A percentile compares a stretch with the other conserved stretches of the same genome.
phyloP scores from a whole-genome alignment of 768 basidiomycete genomes.

The Naganishia friedmannii region DNA sequence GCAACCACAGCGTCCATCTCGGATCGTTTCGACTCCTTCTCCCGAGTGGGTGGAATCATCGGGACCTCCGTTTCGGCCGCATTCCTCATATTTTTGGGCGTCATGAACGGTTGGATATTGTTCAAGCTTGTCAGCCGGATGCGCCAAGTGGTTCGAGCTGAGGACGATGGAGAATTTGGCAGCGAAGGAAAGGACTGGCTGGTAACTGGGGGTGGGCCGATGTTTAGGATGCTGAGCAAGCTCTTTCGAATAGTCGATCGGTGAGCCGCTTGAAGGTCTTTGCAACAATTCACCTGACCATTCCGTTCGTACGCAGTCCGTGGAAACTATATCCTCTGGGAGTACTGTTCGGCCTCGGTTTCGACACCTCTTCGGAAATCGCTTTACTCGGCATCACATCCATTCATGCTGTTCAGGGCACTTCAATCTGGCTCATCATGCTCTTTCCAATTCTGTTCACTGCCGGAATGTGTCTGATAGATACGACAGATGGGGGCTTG shows the following conservation, averaged over 20 bases:
- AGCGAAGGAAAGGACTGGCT: constrained; percentile 24
- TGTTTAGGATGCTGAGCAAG: constrained; percentile 23
- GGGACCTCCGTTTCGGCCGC: constrained; percentile 24
- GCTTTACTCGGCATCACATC: constrained; percentile 29
- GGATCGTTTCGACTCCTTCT: constrained; percentile 20
- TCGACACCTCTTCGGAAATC: constrained; percentile 33
- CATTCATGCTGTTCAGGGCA: constrained; percentile 25
- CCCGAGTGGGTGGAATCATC: constrained; percentile 27
- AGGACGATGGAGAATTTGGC: constrained; percentile 14
- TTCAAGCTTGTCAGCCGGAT: constrained; percentile 18
- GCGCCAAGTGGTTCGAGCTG: constrained; percentile 6
- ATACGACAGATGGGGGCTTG: constrained; percentile 24
- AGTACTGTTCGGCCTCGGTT: constrained; percentile 28
- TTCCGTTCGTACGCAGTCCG: not conserved
- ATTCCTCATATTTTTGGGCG: constrained; percentile 27
- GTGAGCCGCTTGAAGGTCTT: not conserved
- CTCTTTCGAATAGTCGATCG: constrained; percentile 26
- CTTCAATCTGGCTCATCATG: constrained; percentile 32
- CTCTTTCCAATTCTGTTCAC: constrained; percentile 26
- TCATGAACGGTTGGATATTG: constrained; percentile 26
- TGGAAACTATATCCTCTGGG: constrained; percentile 31
- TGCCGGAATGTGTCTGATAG: constrained; percentile 28
- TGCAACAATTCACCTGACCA: not conserved
- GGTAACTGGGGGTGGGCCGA: constrained; percentile 19
- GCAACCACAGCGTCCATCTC: constrained; percentile 24